Conservation (phyloP, 2,329 filamentous ascomycete genomes). For the Fusarium verticillioides region DNA sequence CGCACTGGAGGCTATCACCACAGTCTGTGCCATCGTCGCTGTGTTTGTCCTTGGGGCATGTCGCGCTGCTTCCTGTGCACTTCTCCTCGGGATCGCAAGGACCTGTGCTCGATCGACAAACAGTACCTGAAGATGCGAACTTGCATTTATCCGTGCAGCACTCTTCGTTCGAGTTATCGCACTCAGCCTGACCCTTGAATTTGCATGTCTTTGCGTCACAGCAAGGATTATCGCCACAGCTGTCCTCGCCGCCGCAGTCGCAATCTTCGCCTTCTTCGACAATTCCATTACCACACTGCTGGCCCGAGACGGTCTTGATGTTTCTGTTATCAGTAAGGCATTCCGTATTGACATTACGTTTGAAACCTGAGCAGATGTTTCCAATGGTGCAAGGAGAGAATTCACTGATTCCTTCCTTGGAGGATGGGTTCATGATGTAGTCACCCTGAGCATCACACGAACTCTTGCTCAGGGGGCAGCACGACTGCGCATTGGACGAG, state of each 20-base stretch:
- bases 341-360: conserved; percentile 76
- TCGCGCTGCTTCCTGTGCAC: conserved; percentile 77
- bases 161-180: conserved; percentile 84
- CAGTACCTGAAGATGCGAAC: conserved; percentile 72
- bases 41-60: conserved; percentile 79
- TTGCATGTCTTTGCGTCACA: conserved; percentile 89
- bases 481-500: conserved; percentile 65
- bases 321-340: conserved; percentile 90
- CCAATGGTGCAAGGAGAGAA: conserved; percentile 93
- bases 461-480: conserved; percentile 78
- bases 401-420: conserved; percentile 73
- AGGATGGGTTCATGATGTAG: conserved; percentile 98
- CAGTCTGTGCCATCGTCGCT: conserved; percentile 78
- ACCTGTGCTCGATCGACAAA: conserved; percentile 85
- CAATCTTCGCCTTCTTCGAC: conserved; percentile 95
- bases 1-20: conserved; percentile 78
- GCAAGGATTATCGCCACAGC: conserved; percentile 81
- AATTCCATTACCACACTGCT: conserved; percentile 95
- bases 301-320: conserved; percentile 82
- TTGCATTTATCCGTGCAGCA: conserved; percentile 78
- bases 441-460: conserved; percentile 80
- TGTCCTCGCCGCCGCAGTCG: conserved; percentile 84
- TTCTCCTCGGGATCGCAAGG: conserved; percentile 86
- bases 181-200: conserved; percentile 79
- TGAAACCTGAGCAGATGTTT: conserved; percentile 91